Base-by-base conservation (phyloP, 2,329 filamentous ascomycete genomes). In the Davidsoniella eucalypti region DNA sequence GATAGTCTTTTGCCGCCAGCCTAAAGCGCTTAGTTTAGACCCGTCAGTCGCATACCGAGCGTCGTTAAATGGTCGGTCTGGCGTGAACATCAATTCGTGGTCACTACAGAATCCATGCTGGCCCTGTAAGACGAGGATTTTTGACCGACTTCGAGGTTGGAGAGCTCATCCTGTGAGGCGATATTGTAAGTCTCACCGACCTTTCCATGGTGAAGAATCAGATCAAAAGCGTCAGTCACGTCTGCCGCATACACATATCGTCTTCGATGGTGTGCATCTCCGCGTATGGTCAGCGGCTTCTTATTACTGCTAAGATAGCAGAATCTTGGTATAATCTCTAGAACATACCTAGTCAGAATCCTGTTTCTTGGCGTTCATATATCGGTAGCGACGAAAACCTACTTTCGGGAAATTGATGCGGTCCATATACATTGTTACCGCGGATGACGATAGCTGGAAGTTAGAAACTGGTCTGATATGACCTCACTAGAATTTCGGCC, bases 321-420 rank as follows among this genome's bases (percentile, higher is more conserved):
- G 64, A 90, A 90, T 61, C 87, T 88, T 26, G 84, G 82, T 49
- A 90, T 90, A 55, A 90, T 84, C 68, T 90, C 83, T 86, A 36
- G 5, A 17, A 17, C 10, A 14, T 26, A n/a, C 8, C 8, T 33
- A 33, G 9, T 33, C 26, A 33, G 26, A 8, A 33, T 33, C 4
- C 26, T 26, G 10, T 42, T 39, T 23, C 9, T 42, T 6, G 9
- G n/a, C 14, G 21, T 12, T 21, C 8, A 10, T 6, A 17, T 36
- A 16, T 38, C 6, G 10, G 49, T 33, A 33, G 26, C 26, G 26
- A 33, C 10, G 5, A 9, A 17, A 10, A 59, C 81, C 64, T 66
- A 87, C 84, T 87, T 66, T 88, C 84, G 0, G 84, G 84, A 61
- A 82, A 87, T 61, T 90, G 84, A 60, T 88, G 83, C 18, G 85